Evolutionary conservation across 352 stramenopile species (phyloP).

Genomic region (Pythium angustatum): DNA sequence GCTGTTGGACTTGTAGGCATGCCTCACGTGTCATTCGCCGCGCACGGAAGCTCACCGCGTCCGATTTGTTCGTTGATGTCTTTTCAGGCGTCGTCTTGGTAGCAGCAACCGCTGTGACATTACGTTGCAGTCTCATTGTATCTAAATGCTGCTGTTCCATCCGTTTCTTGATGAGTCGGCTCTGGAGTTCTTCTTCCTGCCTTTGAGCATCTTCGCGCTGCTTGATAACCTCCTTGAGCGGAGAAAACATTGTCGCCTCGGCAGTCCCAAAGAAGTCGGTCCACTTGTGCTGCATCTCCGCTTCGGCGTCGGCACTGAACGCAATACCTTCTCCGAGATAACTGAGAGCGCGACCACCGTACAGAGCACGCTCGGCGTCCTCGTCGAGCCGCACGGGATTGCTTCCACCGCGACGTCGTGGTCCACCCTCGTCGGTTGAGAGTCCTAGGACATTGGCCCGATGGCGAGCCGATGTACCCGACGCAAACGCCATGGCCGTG

Average conservation of each 20-base stretch:
- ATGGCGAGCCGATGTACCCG: background rate
- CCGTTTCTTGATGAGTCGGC: conserved; percentile 59
- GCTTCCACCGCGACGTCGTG: background rate
- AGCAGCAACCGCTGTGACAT: background rate
- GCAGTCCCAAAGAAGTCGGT: conserved; percentile 55
- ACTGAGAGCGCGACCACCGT: conserved; percentile 35
- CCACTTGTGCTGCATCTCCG: conserved; percentile 58
- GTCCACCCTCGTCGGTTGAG: background rate
- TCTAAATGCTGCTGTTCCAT: conserved; percentile 58
- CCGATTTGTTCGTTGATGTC: background rate
- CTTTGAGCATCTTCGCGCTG: conserved; percentile 47
- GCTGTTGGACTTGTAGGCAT: conserved; percentile 47
- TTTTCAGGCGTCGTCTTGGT: conserved; percentile 1
- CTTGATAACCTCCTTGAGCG: conserved; percentile 45
- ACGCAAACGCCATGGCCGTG: conserved; percentile 6
- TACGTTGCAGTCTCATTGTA: conserved; percentile 32
- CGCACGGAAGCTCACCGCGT: conserved; percentile 44
- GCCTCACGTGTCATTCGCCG: conserved; percentile 56
- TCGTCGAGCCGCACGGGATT: conserved; percentile 32
- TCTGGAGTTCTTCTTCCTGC: conserved; percentile 49
- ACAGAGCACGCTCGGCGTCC: conserved; percentile 42
- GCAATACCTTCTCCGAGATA: conserved; percentile 50
- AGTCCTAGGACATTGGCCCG: background rate
- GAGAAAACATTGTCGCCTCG: conserved; percentile 56
- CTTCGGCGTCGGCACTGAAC: conserved; percentile 51